These are phyloP conservation scores for Penicillium turbatum DNA, from an alignment of 495 filamentous ascomycete genomes.

Conservation along the genomic window DNA sequence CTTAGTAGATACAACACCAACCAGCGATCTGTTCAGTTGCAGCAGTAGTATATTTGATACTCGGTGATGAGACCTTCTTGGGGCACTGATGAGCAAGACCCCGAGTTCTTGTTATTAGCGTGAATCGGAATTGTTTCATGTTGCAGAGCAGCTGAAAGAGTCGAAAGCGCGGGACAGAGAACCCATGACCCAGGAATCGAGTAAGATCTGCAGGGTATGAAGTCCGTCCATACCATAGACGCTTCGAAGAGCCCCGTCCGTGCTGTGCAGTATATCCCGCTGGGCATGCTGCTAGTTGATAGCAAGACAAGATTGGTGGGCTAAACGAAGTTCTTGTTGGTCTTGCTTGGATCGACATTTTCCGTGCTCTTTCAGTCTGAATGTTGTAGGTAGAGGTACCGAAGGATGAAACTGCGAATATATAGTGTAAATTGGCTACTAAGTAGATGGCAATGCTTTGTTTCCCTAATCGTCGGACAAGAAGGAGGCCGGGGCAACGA, in stretches of 20 bases:
- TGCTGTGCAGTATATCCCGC: conserved; percentile 6
- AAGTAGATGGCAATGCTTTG: too few relatives aligned
- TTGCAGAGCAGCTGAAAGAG: conserved; percentile 7
- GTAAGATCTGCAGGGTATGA: conserved; percentile 1
- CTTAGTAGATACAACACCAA: not conserved
- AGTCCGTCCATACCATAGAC: not conserved
- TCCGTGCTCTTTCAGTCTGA: not conserved
- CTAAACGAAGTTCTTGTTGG: not conserved
- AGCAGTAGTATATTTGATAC: conserved; percentile 2
- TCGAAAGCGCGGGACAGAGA: conserved; percentile 6
- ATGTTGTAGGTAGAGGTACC: not conserved
- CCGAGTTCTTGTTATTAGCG: conserved; percentile 9
- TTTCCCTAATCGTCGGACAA: too few relatives aligned
- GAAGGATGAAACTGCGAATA: not conserved
- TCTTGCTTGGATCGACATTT: not conserved
- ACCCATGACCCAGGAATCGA: conserved; percentile 16
- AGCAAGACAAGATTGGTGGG: too few relatives aligned
- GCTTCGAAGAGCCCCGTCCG: not conserved
- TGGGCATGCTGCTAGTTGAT: not conserved
- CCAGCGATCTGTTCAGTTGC: not conserved
- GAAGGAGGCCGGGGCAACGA: too few relatives aligned
- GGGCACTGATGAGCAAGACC: not conserved
- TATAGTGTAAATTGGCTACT: too few relatives aligned
- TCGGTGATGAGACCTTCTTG: not conserved
- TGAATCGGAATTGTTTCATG: conserved; percentile 17